Base-by-base conservation (phyloP, 768 basidiomycete genomes). In the Amanita polypyramis region DNA sequence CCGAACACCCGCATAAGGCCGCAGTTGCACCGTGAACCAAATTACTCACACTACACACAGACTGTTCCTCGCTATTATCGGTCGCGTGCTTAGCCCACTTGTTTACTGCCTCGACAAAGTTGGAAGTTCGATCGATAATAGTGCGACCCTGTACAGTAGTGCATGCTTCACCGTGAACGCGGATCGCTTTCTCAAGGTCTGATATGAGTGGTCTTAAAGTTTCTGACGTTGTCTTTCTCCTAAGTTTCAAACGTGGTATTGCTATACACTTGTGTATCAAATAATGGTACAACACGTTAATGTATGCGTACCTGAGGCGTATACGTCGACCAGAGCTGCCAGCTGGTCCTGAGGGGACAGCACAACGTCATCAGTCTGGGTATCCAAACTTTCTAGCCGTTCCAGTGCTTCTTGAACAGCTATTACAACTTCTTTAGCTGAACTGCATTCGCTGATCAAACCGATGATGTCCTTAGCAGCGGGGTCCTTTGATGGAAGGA, bases 361-460 rank as follows among this genome's bases (percentile, higher is more conserved):
- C 8, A 63, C 61, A 8, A 64, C 61, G 1, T 56, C 54, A 25
- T 58, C 57, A 9, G 39, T 51, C 17, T 46, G 38, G 9, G 20
- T 45, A 9, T 47, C 45, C 15, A 54, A 47, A 17, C 54, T 48
- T 32, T 61, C 57, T 5, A 75, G 43, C 6, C 61, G 64, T 53
- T 76, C 75, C 17, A 69, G 41, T 11, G 61, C 62, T 54, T 76
- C 76, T 56, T 76, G 72, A 5, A 62, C 61, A 1, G 69, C 67
- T 32, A 78, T 69, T 1, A 74, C 55, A 0, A 72, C 62, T 54
- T 78, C 76, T 49, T 70, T 75, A 0, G 75, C 59, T 14, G 67
- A 65, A 15, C 68, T 53, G 41, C 64, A 64, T 51, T 71, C 63
- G 5, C 64, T 70, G 17, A 77, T 60, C 37, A 72, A 54, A 2